phyloP scores from a whole-genome alignment of 108 stramenopile genomes.

The Cyclotella cryptica region DNA sequence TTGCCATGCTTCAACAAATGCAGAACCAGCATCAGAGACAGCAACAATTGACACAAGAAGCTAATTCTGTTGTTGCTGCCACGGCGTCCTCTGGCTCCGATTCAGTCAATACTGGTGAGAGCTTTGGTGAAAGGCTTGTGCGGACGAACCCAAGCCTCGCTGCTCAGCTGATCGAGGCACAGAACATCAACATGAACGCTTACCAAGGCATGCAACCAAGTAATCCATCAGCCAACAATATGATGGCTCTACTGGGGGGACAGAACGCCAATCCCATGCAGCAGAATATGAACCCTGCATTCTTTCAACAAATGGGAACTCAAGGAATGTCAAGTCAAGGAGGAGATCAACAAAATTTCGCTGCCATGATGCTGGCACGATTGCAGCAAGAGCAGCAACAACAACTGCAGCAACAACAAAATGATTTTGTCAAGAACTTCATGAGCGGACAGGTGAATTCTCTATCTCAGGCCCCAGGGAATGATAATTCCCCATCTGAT shows the following conservation, averaged over 20 bases:
- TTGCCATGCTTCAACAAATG: conserved; percentile 29
- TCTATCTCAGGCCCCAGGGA: background rate
- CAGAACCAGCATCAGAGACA: conserved; percentile 21
- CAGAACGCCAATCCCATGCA: conserved; percentile 4
- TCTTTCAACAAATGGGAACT: conserved; percentile 1
- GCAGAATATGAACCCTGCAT: background rate
- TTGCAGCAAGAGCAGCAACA: conserved; percentile 23
- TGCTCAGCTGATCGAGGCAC: conserved; percentile 1
- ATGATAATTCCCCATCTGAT: background rate
- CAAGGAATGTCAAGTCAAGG: background rate
- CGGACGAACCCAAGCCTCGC: conserved; percentile 10
- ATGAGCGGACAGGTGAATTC: conserved; percentile 1
- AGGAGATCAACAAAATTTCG: conserved; percentile 5
- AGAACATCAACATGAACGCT: background rate
- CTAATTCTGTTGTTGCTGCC: background rate
- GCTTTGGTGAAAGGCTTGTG: conserved; percentile 11
- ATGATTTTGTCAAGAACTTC: conserved; percentile 2
- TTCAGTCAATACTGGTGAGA: background rate
- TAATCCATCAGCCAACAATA: background rate
- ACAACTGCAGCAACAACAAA: conserved; percentile 10
- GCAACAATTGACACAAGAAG: background rate
- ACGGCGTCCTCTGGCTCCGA: background rate
- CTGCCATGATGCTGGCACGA: conserved; percentile 20
- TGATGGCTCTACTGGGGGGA: background rate
- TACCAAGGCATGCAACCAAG: background rate